A percentile compares a stretch with the other conserved stretches of the same genome.
Conservation (phyloP, 2,329 filamentous ascomycete species). For the Colletotrichum simmondsii region DNA sequence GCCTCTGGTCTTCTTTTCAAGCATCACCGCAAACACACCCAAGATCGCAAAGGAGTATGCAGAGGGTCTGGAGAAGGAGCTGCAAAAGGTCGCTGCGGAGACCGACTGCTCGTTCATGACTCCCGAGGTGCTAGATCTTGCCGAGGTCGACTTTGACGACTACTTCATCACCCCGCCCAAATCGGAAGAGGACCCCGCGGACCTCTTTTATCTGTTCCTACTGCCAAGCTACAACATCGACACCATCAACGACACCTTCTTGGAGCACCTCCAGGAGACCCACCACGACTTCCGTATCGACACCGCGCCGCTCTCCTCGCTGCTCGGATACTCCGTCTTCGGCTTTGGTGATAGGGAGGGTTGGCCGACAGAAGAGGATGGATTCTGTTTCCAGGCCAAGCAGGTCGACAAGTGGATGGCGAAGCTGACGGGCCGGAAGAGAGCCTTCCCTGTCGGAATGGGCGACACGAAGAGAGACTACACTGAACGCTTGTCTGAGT, state of each 20-base stretch:
- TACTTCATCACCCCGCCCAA: slow-evolving; percentile 86
- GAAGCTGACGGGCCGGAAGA: slow-evolving; percentile 86
- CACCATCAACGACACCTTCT: slow-evolving; percentile 86
- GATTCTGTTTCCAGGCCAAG: slow-evolving; percentile 92
- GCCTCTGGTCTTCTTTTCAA: slow-evolving; percentile 88
- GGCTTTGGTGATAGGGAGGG: slow-evolving; percentile 91
- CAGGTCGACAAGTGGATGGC: slow-evolving; percentile 97
- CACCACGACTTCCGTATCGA: slow-evolving; percentile 98
- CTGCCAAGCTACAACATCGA: slow-evolving; percentile 96
- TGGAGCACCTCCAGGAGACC: slow-evolving; percentile 89
- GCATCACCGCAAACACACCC: slow-evolving; percentile 85
- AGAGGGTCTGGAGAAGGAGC: slow-evolving; percentile 62
- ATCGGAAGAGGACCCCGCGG: slow-evolving; percentile 56
- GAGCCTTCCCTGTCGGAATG: slow-evolving; percentile 89
- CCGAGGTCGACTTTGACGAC: slow-evolving; percentile 91
- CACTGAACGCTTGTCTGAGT: slow-evolving; percentile 75
- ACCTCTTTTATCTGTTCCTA: slow-evolving; percentile 85
- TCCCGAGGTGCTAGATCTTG: slow-evolving; percentile 79
- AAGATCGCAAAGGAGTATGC: slow-evolving; percentile 74
- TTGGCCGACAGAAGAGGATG: slow-evolving; percentile 91
- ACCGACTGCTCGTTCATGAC: slow-evolving; percentile 56
- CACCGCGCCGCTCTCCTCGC: slow-evolving; percentile 79
- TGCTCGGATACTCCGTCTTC: slow-evolving; percentile 93
- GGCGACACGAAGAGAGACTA: slow-evolving; percentile 86
- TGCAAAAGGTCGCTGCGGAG: slow-evolving; percentile 58